A percentile compares a stretch with the other conserved stretches of the same genome.
phyloP scores from a whole-genome alignment of 805 yeast genomes.

The Metschnikowia aberdeeniae region DNA sequence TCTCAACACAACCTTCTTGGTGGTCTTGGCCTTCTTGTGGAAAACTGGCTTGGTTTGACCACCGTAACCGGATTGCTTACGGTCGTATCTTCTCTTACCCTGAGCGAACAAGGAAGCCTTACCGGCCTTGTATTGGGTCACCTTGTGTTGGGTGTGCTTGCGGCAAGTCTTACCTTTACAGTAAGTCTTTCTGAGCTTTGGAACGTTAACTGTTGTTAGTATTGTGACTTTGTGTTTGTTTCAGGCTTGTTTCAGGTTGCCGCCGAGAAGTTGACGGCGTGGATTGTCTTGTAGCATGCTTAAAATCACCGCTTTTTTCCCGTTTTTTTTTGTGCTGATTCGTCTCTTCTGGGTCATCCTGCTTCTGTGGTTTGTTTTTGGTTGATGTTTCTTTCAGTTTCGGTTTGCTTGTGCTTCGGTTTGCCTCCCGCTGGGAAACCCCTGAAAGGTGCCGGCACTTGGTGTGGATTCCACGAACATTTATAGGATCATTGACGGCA shows the following conservation, averaged over 20 bases:
- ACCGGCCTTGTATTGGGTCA: conserved; percentile 99
- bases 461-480: too few relatives aligned
- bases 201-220: conserved; percentile 84
- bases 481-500: too few relatives aligned
- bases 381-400: too few relatives aligned
- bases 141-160: conserved; percentile 99
- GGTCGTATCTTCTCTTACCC: conserved; percentile 99
- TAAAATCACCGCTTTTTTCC: not conserved
- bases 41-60: conserved; percentile 99
- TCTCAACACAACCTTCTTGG: conserved; percentile 99
- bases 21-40: conserved; percentile 99
- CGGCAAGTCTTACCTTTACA: conserved; percentile 99
- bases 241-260: not conserved
- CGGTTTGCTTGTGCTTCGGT: too few relatives aligned
- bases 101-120: conserved; percentile 98
- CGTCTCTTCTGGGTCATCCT: too few relatives aligned
- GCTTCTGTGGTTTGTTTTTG: too few relatives aligned
- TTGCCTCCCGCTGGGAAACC: too few relatives aligned
- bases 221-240: not conserved
- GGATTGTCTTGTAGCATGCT: not conserved
- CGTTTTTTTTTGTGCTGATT: not conserved
- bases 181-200: conserved; percentile 99
- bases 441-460: too few relatives aligned
- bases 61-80: conserved; percentile 99
- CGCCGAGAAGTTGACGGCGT: too few relatives aligned